Base-by-base conservation (phyloP, 2,329 filamentous ascomycete genomes). In the Monosporascus sp. region DNA sequence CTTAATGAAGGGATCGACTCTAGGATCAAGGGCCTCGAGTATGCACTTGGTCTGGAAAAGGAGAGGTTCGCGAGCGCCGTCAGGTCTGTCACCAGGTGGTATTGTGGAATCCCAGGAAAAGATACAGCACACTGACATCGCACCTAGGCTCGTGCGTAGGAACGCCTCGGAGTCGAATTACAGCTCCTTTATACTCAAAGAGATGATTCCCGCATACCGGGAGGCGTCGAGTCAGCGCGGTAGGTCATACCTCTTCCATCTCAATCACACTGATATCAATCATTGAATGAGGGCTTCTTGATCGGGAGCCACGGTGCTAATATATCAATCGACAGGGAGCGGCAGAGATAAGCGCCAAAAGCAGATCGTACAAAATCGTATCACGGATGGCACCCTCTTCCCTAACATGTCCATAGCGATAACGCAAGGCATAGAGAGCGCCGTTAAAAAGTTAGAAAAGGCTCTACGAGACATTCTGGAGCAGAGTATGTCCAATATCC, bases 51-150 rank as follows among this genome's bases (percentile, higher is more conserved):
- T 43, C 47, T 60, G 20, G n/a, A 49, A 22, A 49, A 49, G 24
- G 52, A 59, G 38, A 38, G 52, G 31, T 58, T 61, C 52, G 36
- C 55, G 41, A 47, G 49, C 24, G 50, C 56, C 46, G 27, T 61
- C 44, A 54, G 56, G 58, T 62, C 59, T 17, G 56, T 43, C 36
- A 24, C 37, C 20, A 34, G 31, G 14, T 34, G 31, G 11, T 34
- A 11, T 34, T 34, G 31, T 34, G 9, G 2, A 14, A 34, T 14
- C 9, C 31, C 31, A 34, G 5, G 31, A 34, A 11, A 34, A 14
- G 31, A 34, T 34, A 34, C 31, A 11, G 31, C 9, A 48, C 11
- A 20, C 20, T 31, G 26, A 38, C 38, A 50, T 31, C 17, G 6
- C n/a, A 27, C 9, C 22, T 27, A 27, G 49, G 19, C 38, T 50